Percentiles rank a stretch among this genome's conserved stretches.
Evolutionary conservation across 768 basidiomycete genomes (phyloP).

Genomic region (Russula earlei): DNA sequence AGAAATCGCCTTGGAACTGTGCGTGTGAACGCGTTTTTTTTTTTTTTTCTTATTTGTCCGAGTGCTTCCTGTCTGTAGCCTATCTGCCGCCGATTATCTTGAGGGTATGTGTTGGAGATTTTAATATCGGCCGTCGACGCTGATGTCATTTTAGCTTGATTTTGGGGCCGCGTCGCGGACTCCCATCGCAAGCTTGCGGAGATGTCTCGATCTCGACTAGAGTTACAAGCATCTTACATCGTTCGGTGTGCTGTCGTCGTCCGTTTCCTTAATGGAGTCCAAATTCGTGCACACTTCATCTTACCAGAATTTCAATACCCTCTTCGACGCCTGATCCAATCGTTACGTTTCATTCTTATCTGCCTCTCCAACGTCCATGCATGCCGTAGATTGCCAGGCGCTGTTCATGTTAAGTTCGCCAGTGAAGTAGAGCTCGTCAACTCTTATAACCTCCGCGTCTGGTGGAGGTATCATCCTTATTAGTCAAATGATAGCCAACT

Average conservation of each 20-base stretch:
- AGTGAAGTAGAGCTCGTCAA: too few species aligned
- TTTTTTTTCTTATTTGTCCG: background rate
- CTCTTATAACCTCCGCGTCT: too few species aligned
- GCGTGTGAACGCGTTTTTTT: slow-evolving; percentile 28
- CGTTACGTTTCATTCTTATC: background rate
- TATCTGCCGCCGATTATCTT: slow-evolving; percentile 57
- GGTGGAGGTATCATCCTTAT: too few species aligned
- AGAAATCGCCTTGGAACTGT: slow-evolving; percentile 87
- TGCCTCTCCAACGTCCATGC: background rate
- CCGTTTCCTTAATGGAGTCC: background rate
- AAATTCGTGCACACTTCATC: background rate
- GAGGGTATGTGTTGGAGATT: slow-evolving; percentile 36
- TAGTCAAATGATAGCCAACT: too few species aligned
- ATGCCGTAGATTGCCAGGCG: too few species aligned
- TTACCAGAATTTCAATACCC: background rate
- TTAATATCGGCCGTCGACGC: background rate
- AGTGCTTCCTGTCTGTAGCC: slow-evolving; percentile 26
- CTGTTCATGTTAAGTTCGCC: background rate
- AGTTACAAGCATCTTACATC: background rate
- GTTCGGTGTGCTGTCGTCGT: too few species aligned
- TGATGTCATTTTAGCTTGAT: slow-evolving; percentile 5
- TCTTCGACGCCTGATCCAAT: background rate
- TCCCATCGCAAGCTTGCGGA: background rate
- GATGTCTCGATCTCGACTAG: background rate
- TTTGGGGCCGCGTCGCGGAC: background rate